Percentiles rank a stretch among this genome's conserved stretches.
Conservation (phyloP, 2,329 filamentous ascomycete species). For the Fusarium tjaetaba region DNA sequence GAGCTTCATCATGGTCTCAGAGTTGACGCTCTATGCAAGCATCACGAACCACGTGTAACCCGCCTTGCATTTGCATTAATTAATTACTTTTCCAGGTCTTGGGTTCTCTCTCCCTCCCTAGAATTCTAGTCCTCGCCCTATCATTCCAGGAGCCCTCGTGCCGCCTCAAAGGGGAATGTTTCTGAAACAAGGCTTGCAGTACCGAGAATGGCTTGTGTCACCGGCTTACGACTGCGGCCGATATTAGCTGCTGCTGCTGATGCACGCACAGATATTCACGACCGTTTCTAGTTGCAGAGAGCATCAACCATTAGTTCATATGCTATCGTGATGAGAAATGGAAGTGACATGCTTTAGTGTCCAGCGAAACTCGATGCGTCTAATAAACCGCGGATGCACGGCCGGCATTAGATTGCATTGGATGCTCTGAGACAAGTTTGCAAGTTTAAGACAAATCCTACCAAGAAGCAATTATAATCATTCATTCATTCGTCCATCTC, state of each 20-base stretch:
- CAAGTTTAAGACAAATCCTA: not conserved
- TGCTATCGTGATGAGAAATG: not conserved
- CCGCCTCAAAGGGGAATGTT: slow-evolving; percentile 14
- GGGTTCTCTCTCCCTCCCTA: slow-evolving; percentile 5
- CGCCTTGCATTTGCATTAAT: not conserved
- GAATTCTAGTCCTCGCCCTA: slow-evolving; percentile 1
- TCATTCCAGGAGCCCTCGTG: slow-evolving; percentile 21
- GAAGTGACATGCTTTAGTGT: not conserved
- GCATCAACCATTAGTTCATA: not conserved
- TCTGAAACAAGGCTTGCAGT: slow-evolving; percentile 34
- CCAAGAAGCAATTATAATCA: slow-evolving; percentile 3
- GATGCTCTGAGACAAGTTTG: not conserved
- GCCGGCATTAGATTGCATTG: not conserved
- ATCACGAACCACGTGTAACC: slow-evolving; percentile 23
- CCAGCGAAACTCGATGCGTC: not conserved
- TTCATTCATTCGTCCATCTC: not conserved
- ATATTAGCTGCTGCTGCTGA: not conserved
- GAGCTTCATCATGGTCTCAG: slow-evolving; percentile 1
- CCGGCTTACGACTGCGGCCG: not conserved
- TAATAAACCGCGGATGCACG: not conserved
- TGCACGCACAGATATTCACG: not conserved
- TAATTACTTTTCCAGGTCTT: not conserved
- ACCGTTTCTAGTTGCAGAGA: not conserved
- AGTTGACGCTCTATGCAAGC: not conserved
- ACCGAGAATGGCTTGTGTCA: not conserved